phyloP scores from a whole-genome alignment of 495 filamentous ascomycete genomes.

The Articulospora tetracladia region DNA sequence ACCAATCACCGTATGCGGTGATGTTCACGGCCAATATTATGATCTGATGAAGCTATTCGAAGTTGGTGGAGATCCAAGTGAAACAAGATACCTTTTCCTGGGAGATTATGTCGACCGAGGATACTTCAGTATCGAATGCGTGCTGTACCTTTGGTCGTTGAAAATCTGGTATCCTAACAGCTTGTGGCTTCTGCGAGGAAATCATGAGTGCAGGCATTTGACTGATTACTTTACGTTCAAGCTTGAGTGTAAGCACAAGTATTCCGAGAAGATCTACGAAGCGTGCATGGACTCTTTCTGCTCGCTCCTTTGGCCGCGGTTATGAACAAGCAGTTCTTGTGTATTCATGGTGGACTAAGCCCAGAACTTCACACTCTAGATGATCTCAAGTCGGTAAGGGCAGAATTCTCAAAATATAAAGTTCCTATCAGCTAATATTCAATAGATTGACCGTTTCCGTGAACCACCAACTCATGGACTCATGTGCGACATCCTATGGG shows the following conservation, averaged over 20 bases:
- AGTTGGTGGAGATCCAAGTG: conserved; percentile 93
- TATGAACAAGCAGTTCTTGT: conserved; percentile 99
- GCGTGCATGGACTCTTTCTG: conserved; percentile 99
- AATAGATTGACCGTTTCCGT: conserved; percentile 92
- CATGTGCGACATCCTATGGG: conserved; percentile 99
- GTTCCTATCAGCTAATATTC: background rate
- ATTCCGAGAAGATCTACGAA: conserved; percentile 93
- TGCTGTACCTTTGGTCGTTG: conserved; percentile 93
- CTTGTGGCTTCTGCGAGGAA: conserved; percentile 93
- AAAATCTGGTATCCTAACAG: conserved; percentile 99
- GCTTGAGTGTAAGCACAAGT: conserved; percentile 98
- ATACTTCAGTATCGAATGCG: conserved; percentile 99
- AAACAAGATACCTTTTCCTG: conserved; percentile 93
- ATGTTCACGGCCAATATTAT: conserved; percentile 98
- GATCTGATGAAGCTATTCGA: conserved; percentile 99
- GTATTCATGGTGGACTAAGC: conserved; percentile 94
- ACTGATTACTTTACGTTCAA: conserved; percentile 99
- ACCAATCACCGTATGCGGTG: conserved; percentile 98
- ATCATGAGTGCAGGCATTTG: conserved; percentile 97
- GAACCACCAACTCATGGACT: conserved; percentile 95
- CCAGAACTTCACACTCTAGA: conserved; percentile 95
- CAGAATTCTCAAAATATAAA: background rate
- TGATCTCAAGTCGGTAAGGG: conserved; percentile 77
- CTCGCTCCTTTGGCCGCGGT: conserved; percentile 89
- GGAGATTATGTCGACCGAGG: conserved; percentile 98